Evolutionary conservation across 345 rosid species (phyloP), one percentile per base, ranked within the genome.

Genomic region (Rhodamnia rubescens): DNA sequence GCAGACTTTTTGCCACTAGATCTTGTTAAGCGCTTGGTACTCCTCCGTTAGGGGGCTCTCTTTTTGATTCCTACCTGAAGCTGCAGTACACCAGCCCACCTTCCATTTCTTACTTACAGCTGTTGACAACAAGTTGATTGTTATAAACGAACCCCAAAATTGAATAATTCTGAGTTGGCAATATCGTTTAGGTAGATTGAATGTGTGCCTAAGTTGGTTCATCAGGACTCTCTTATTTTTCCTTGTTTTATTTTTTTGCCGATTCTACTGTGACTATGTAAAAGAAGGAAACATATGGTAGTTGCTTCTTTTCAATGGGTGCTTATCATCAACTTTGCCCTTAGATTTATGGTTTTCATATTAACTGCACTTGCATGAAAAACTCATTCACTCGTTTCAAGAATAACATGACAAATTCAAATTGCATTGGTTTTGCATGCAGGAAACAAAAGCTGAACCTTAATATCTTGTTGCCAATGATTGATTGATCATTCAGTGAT

Each of bases 401-500:
- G 80, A 69, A 36, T 69, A 69, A 69, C 26, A 69, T 36, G 80
- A 36, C 24, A 26, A 69, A 69, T 69, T 69, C 80, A 55, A 27
- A 2, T 53, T 52, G 44, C 21, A 84, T 84, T 84, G 18, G 40
- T 53, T 53, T 40, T 82, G 81, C 58, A 36, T 42, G 56, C 87
- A 59, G 83, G 86, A 22, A 83, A 50, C 57, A 40, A 80, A 59
- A 69, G 26, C 54, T 82, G 53, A 86, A 54, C 50, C 85, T 52
- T 86, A 49, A 55, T 89, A 86, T 85, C 55, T 85, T 88, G 90
- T 90, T 90, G 92, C 89, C 84, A 88, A 89, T 86, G 84, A 89
- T 86, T 83, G 85, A 85, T 87, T 92, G 87, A 87, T 84, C 83
- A 86, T 83, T 57, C 84, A 88, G 92, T 57, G 86, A 97, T 97